Evolutionary conservation across 164 flowering plant species (phyloP), one percentile per base, ranked within the genome.

Genomic region (Macadamia tetraphylla): DNA sequence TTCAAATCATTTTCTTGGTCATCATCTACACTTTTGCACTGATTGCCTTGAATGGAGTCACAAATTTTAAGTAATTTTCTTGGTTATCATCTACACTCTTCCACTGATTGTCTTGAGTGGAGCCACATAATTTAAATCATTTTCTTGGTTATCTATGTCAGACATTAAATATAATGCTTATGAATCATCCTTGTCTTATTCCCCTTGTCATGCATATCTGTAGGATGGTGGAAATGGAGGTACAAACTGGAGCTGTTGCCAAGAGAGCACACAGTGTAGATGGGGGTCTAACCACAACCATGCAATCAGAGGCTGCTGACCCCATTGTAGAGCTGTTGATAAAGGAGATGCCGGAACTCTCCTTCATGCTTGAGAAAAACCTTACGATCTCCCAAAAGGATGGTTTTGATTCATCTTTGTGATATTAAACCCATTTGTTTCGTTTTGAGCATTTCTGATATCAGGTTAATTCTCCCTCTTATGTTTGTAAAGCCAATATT

Each of bases 341-440:
- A 32, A 70, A 74, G 23, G 66, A 77, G 66, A 73, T 77, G 72
- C 76, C 43, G 29, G 76, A 77, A 60, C 73, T 77, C 67, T 77
- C 79, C 15, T 77, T 70, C 71, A 77, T 77, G 76, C 74, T 77
- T 35, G 76, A 59, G 42, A 62, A 43, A 58, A 64, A 70, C 15
- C 74, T 77, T 52, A 66, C 71, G 8, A 73, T 77, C 9, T 74
- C 76, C 9, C 17, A 63, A 64, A 73, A 53, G 68, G 62, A 77
- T 52, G 73, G 46, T 40, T 40, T 69, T 56, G 58, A 62, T 65
- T 65, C 55, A 49, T 43, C 56, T 42, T 65, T 61, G 66, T 60
- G 71, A 62, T 35, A n/a, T 49, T 43, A 35, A 9, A 48, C 29
- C 35, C 30, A 6, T 49, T 10, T 56, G 10, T 44, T 49, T 42